Base-by-base conservation (phyloP, 2,329 filamentous ascomycete genomes). In the Cercospora zeae-maydis region DNA sequence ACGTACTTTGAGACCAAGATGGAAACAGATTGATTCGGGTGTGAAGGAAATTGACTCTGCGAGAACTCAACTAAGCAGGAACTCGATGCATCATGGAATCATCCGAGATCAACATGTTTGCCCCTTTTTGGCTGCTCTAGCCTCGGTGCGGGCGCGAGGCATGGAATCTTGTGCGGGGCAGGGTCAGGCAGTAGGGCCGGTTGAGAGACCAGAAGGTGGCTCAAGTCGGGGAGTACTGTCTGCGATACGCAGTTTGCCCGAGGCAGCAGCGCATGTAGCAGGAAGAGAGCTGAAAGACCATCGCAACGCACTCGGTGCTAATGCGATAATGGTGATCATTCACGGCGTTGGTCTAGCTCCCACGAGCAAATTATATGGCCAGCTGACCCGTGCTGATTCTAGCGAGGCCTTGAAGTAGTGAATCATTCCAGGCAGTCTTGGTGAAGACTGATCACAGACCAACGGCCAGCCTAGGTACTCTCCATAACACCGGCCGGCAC, bases 1-100 rank as follows among this genome's bases (percentile, higher is more conserved):
- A 65, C 66, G 16, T 75, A 69, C 39, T 75, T 76, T 61, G 75
- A 77, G 70, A 74, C 69, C 31, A 75, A 73, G 68, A 75, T 73
- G 72, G 70, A 73, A 37, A 58, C 67, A 4, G 70, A 70, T 57
- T 73, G 66, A 7, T 21, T 21, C 31, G 19, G 13, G 27, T n/a
- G 2, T 16, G 14, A 16, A 45, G 3, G 6, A 16, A 16, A 9
- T 13, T 45, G 5, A 45, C 16, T 16, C 7, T 16, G n/a, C 13
- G 19, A 16, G 39, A 9, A 34, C 11, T 10, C 11, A 8, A 45
- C 2, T 8, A 9, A 16, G 4, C 39, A 45, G 39, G 5, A 5
- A 45, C 13, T 39, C 8, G 36, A 27, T 27, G 24, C 24, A 27
- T 27, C 24, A 27, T 6, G 24, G 24, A 27, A 27, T 27, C 24